Percentiles rank a stretch among this genome's conserved stretches.
Conservation (phyloP, 768 basidiomycete species). For the Tulasnella sp. region DNA sequence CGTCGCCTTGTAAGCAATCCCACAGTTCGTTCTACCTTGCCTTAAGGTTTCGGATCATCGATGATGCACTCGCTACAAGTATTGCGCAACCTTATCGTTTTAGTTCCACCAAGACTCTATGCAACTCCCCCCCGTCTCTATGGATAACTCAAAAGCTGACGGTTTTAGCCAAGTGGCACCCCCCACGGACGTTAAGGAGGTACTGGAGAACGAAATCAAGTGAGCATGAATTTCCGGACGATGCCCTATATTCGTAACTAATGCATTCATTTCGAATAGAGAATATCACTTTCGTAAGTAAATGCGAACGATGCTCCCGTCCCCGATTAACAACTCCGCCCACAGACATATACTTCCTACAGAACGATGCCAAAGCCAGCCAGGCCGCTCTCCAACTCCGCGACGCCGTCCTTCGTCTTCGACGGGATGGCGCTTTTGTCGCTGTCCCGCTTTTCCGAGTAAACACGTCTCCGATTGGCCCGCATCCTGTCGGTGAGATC, state of each 20-base stretch:
- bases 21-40: too few relatives aligned
- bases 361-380: conserved; percentile 48
- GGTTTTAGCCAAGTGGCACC: too few relatives aligned
- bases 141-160: background rate
- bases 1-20: too few relatives aligned
- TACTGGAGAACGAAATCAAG: conserved; percentile 53
- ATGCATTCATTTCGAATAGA: conserved; percentile 32
- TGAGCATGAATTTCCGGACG: too few relatives aligned
- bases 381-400: conserved; percentile 53
- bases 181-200: conserved; percentile 42
- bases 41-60: too few relatives aligned
- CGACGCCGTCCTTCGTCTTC: conserved; percentile 55
- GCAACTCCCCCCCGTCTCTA: background rate
- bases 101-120: background rate
- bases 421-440: conserved; percentile 65
- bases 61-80: too few relatives aligned
- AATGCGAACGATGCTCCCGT: background rate
- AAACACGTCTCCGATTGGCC: conserved; percentile 54
- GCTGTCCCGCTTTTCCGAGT: conserved; percentile 66
- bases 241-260: too few relatives aligned
- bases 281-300: conserved; percentile 71
- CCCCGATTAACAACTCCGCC: background rate
- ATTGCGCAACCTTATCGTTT: background rate
- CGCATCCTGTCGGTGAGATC: conserved; percentile 58
- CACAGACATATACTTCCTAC: conserved; percentile 69